phyloP scores from a whole-genome alignment of 1,284 basidiomycete species.

The Thecaphora thlaspeos region DNA sequence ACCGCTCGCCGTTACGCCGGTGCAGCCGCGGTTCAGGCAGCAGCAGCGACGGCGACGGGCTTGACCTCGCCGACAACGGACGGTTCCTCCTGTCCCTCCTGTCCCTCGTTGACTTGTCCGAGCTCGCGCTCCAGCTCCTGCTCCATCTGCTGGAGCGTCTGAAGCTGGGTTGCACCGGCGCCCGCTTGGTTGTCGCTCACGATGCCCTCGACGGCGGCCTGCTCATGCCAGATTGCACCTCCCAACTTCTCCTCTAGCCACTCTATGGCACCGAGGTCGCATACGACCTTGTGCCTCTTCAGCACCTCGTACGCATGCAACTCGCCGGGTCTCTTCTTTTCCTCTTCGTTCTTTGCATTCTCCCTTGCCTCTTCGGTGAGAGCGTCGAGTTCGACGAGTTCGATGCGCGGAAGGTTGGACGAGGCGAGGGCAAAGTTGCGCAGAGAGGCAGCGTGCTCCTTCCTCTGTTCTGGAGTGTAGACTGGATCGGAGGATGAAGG shows the following conservation, averaged over 20 bases:
- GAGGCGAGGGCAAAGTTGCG: constrained; percentile 46
- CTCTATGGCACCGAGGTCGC: constrained; percentile 56
- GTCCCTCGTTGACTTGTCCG: no score
- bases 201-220: constrained; percentile 12
- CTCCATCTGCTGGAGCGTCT: constrained; percentile 1
- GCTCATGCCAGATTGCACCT: constrained; percentile 48
- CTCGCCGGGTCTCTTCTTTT: constrained; percentile 56
- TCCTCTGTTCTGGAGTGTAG: constrained; percentile 42
- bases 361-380: constrained; percentile 38
- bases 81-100: no score
- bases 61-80: no score
- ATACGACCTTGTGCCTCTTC: constrained; percentile 40
- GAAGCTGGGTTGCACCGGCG: no score
- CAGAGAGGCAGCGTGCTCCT: constrained; percentile 33
- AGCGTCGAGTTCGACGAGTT: constrained; percentile 48
- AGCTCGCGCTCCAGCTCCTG: constrained; percentile 10
- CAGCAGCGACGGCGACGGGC: no score
- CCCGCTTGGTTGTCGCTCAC: background rate
- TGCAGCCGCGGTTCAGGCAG: no score
- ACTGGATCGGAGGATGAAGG: constrained; percentile 46
- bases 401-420: constrained; percentile 45
- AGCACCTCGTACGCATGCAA: constrained; percentile 56
- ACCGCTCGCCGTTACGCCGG: no score
- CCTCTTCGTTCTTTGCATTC: constrained; percentile 35
- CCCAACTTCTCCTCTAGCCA: constrained; percentile 57